Evolutionary conservation across 2,329 filamentous ascomycete genomes (phyloP).

Genomic region (Ceratocystis albifundus): DNA sequence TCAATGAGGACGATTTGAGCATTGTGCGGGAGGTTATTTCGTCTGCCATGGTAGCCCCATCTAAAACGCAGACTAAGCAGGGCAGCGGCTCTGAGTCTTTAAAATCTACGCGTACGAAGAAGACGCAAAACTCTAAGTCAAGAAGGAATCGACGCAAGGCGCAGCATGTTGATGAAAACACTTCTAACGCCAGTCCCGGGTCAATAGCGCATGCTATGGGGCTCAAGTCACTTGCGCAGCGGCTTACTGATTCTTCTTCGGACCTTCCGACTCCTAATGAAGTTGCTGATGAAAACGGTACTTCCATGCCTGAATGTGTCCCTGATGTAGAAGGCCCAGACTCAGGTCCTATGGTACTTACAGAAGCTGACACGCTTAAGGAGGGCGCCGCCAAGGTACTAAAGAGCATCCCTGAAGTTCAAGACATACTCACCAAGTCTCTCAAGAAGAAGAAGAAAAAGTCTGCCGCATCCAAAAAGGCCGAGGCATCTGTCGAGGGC

Average conservation of each 20-base stretch:
- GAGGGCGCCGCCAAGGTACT: slow-evolving; percentile 23
- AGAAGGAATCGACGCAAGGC: slow-evolving; percentile 5
- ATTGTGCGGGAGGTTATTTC: background rate
- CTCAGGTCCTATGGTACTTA: background rate
- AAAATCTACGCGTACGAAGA: background rate
- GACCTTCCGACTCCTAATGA: background rate
- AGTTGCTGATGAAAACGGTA: background rate
- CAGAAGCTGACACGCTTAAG: slow-evolving; percentile 16
- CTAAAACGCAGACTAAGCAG: slow-evolving; percentile 7
- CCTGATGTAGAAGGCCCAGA: background rate
- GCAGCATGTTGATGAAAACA: background rate
- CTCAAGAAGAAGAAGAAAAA: slow-evolving; percentile 21
- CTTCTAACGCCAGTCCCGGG: background rate
- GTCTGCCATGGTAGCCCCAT: background rate
- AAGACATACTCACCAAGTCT: slow-evolving; percentile 22
- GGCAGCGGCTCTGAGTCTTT: background rate
- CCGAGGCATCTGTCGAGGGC: background rate
- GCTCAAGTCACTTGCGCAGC: slow-evolving; percentile 1
- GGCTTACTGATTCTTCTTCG: slow-evolving; percentile 3
- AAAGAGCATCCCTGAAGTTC: slow-evolving; percentile 17
- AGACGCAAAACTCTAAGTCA: background rate
- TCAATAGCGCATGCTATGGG: slow-evolving; percentile 15
- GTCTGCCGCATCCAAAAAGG: background rate
- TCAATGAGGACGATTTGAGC: background rate
- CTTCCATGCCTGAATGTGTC: background rate